Conservation (phyloP, 1,284 basidiomycete species). For the Ceratorhiza oryzae-sativae region DNA sequence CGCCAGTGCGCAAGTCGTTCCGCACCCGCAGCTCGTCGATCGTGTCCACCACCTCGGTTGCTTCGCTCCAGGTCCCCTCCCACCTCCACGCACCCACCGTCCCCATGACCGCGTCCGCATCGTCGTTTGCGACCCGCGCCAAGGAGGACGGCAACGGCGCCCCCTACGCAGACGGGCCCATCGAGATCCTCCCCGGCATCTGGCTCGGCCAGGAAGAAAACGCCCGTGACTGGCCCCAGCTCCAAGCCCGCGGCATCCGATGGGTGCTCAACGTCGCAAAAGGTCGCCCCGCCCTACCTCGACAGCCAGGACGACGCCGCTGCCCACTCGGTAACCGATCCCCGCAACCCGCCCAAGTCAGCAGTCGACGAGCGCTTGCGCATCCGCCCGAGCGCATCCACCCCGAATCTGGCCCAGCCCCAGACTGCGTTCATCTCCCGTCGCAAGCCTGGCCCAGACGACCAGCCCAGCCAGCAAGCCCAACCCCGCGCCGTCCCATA, state of each 20-base stretch:
- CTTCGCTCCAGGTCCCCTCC: slow-evolving; percentile 22
- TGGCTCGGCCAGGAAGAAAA: slow-evolving; percentile 97
- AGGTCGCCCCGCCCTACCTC: slow-evolving; percentile 77
- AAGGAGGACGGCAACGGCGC: slow-evolving; percentile 68
- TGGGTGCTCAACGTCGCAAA: slow-evolving; percentile 95
- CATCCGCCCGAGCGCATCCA: slow-evolving; percentile 62
- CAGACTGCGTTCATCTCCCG: slow-evolving; percentile 63
- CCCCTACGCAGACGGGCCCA: slow-evolving; percentile 86
- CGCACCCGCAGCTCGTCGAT: slow-evolving; percentile 46
- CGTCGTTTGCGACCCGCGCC: slow-evolving; percentile 60
- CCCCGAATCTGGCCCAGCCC: slow-evolving; percentile 65
- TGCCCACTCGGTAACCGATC: slow-evolving; percentile 44
- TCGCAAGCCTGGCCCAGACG: slow-evolving; percentile 40
- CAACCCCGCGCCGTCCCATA: slow-evolving; percentile 45
- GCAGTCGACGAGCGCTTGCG: slow-evolving; percentile 57
- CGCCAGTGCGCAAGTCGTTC: slow-evolving; percentile 32
- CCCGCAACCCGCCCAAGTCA: slow-evolving; percentile 35
- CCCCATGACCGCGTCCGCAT: slow-evolving; percentile 56
- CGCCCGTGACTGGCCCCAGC: slow-evolving; percentile 75
- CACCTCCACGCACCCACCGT: slow-evolving; percentile 4
- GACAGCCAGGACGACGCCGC: slow-evolving; percentile 50
- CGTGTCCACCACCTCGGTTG: slow-evolving; percentile 41
- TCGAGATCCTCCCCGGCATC: slow-evolving; percentile 87
- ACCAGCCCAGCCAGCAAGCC: not conserved
- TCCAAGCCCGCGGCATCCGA: slow-evolving; percentile 76